Base-by-base conservation (phyloP, 108 stramenopile genomes). In the Cyclotella kingstonii region DNA sequence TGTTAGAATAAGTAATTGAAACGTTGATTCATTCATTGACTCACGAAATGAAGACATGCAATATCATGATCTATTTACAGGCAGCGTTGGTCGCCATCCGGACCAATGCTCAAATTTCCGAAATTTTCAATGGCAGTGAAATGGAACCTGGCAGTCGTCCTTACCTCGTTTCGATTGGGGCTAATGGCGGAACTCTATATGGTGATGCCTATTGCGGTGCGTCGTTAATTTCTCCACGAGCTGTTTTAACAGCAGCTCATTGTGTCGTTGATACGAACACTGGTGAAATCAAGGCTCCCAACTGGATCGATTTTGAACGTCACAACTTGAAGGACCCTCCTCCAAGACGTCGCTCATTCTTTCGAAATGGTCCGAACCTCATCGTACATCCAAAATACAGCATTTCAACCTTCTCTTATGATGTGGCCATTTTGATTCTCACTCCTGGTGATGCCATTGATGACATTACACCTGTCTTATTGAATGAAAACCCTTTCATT, bases 111-210 rank as follows among this genome's bases (percentile, higher is more conserved):
- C 4, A 12, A 2, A 3, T 39, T 26, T 14, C 39, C 12, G 26
- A n/a, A 12, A 52, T 52, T 5, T 26, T 52, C 21, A 44, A 39
- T 4, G 55, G 55, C 8, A 17, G 15, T 0, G 55, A 56, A 40
- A 56, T 56, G 27, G 39, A 56, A 41, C 9, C 5, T 19, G 55
- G 55, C 21, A 56, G 55, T 15, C 55, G 55, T 22, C 55, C 55
- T 4, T 56, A 56, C 14, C 55, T 56, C 41, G 39, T 27, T 2
- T 26, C 39, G 21, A 25, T 26, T 56, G n/a, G 45, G 12, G 2
- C 12, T 35, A 14, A 18, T 7, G 5, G 27, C 25, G 28, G 38
- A 7, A 17, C 12, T n/a, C 40, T 12, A 17, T 5, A 38, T 38
- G 36, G 36, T 10, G 10, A 10, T 38, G 28, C 28, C 6, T 18